phyloP scores from a whole-genome alignment of 2,329 filamentous ascomycete species.

The Eutypella sp. region DNA sequence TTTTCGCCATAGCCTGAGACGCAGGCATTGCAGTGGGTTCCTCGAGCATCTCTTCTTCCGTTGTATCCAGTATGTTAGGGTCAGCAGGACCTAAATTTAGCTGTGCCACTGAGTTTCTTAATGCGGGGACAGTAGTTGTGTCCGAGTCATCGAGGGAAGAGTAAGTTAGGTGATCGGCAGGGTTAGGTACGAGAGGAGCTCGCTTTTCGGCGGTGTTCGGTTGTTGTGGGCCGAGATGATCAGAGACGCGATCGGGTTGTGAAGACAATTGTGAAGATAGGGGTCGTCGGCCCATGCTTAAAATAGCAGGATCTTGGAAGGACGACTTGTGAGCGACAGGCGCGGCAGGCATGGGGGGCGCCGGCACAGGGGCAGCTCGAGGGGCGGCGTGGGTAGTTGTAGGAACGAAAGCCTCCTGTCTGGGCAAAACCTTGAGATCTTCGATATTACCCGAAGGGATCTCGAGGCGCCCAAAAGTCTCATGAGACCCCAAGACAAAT shows the following conservation, averaged over 20 bases:
- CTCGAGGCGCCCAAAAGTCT: background rate
- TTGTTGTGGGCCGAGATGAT: constrained; percentile 18
- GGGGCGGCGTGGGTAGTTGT: constrained; percentile 2
- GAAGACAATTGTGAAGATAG: constrained; percentile 21
- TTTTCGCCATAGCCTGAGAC: constrained; percentile 2
- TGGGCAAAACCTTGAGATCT: constrained; percentile 18
- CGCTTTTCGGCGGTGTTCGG: constrained; percentile 27
- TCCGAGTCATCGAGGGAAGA: constrained; percentile 22
- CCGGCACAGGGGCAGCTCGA: no score
- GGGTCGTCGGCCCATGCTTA: constrained; percentile 57
- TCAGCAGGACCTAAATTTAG: constrained; percentile 14
- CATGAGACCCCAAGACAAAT: background rate
- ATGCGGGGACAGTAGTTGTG: constrained; percentile 6
- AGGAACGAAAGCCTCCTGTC: background rate
- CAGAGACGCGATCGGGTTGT: constrained; percentile 9
- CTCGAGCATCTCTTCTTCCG: constrained; percentile 14
- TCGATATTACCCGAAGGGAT: constrained; percentile 12
- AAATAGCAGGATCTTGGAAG: constrained; percentile 78
- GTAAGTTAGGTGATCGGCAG: constrained; percentile 18
- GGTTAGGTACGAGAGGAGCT: constrained; percentile 22
- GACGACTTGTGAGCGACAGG: constrained; percentile 27
- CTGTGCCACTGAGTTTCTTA: constrained; percentile 7
- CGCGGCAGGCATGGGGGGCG: constrained; percentile 12
- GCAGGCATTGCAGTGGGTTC: constrained; percentile 14
- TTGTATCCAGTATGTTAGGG: constrained; percentile 9